Percentiles rank a stretch among this genome's conserved stretches.
Conservation (phyloP, 2,329 filamentous ascomycete species). For the Fusarium sp. region DNA sequence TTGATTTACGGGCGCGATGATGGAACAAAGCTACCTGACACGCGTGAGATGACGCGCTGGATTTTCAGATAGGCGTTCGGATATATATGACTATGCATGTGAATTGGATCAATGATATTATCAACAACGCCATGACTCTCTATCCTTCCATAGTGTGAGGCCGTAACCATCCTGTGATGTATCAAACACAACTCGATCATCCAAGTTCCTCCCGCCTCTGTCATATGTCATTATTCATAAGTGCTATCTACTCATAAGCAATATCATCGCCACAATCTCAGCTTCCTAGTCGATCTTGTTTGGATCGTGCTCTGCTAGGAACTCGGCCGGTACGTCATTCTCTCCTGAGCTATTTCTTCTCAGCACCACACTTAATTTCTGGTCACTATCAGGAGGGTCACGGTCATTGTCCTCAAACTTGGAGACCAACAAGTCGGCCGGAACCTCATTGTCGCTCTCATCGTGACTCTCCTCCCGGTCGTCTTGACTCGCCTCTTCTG, state of each 20-base stretch:
- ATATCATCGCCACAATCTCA: constrained; percentile 7
- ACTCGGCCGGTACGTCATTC: constrained; percentile 63
- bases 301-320: constrained; percentile 57
- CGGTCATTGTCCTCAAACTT: constrained; percentile 45
- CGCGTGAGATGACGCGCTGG: constrained; percentile 24
- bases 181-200: neutral
- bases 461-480: constrained; percentile 34
- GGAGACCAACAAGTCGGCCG: constrained; percentile 54
- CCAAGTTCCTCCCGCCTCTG: neutral
- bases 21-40: constrained; percentile 19
- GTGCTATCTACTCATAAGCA: constrained; percentile 21
- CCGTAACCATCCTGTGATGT: neutral
- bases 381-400: constrained; percentile 27
- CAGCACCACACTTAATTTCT: constrained; percentile 24
- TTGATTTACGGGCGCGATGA: constrained; percentile 21
- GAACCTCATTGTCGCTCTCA: constrained; percentile 58
- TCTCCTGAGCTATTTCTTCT: constrained; percentile 51
- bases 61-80: constrained; percentile 43
- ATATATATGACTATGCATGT: constrained; percentile 42
- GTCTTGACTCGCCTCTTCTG: neutral
- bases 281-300: constrained; percentile 25
- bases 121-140: constrained; percentile 20
- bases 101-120: constrained; percentile 42
- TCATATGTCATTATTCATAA: constrained; percentile 27
- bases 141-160: neutral